Evolutionary conservation across 176 grass and related monocot genomes (phyloP), one percentile per base, ranked within the genome.

Genomic region (Oryza brachyantha): DNA sequence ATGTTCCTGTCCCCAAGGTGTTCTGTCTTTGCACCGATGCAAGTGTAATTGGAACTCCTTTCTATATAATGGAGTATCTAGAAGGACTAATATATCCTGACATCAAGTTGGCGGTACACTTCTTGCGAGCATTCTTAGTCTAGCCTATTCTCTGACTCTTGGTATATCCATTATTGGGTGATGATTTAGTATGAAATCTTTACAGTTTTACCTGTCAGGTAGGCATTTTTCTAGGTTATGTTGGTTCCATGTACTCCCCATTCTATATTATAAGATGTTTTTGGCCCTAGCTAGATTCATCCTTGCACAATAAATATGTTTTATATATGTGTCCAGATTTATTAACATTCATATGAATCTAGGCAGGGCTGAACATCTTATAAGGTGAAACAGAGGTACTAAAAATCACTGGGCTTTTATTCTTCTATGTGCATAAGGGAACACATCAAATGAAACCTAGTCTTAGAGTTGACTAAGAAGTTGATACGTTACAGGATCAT

Each of bases 1-100:
- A 93, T 83, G 92, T 95, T 79, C 89, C 96, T n/a, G 92, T 99
- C 28, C 96, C 96, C 9, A 95, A 89, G 85, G 96, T 93, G 24
- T 99, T 85, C 52, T 99, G 90, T 68, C 72, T 99, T 22, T 99
- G 96, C 81, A 86, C 79, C 43, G 96, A 99, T 85, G 14, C 90
- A 22, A 91, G 59, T 72, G 86, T 99, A 59, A 93, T 95, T 29
- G 90, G 96, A 81, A 95, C 96, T 38, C 79, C 96, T 34, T 99
- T 99, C 79, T 95, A 95, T 71, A 89, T 99, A 64, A 99, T 95
- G 96, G 90, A 95, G 75, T 87, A 94, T 61, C 65, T 98, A 9
- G 96, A 95, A 82, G 96, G 96, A 71, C 46, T 86, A 14, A 91
- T 98, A 71, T 95, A 91, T 76, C 68, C 84, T 60, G 87, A 98